A percentile compares a stretch with the other conserved stretches of the same genome.
These are phyloP conservation scores for Globisporangium polare DNA, from an alignment of 352 stramenopile genomes.

Conservation along the genomic window DNA sequence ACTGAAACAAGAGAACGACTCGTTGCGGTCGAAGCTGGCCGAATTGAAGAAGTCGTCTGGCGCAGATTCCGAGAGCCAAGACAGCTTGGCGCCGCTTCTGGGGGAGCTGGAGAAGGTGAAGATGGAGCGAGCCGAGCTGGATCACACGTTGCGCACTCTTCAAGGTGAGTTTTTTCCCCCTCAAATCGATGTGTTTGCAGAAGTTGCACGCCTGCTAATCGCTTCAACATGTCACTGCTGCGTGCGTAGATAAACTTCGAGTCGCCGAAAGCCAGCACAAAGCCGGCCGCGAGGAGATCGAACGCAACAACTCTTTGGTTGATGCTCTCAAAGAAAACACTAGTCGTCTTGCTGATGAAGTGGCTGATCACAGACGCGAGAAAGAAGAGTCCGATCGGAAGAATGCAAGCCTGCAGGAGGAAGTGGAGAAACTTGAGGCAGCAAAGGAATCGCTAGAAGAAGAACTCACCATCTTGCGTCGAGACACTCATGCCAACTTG, in stretches of 20 bases:
- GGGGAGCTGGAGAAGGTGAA: slow-evolving; percentile 65
- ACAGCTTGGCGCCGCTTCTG: slow-evolving; percentile 30
- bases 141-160: slow-evolving; percentile 36
- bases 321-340: slow-evolving; percentile 16
- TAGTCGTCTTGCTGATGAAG: slow-evolving; percentile 13
- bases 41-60: background rate
- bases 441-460: slow-evolving; percentile 34
- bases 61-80: background rate
- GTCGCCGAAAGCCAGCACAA: slow-evolving; percentile 12
- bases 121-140: slow-evolving; percentile 39
- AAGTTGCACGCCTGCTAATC: background rate
- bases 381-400: slow-evolving; percentile 22
- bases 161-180: slow-evolving; percentile 29
- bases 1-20: slow-evolving; percentile 12
- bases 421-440: slow-evolving; percentile 25
- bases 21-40: slow-evolving; percentile 4
- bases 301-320: slow-evolving; percentile 13
- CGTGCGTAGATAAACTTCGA: slow-evolving; percentile 12
- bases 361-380: slow-evolving; percentile 12
- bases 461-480: slow-evolving; percentile 32
- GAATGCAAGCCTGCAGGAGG: slow-evolving; percentile 24
- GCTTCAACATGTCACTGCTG: background rate
- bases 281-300: slow-evolving; percentile 4
- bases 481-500: slow-evolving; percentile 35
- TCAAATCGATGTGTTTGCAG: background rate